phyloP scores from a whole-genome alignment of 2,329 filamentous ascomycete species.

The Pestalotiopsis sp. region DNA sequence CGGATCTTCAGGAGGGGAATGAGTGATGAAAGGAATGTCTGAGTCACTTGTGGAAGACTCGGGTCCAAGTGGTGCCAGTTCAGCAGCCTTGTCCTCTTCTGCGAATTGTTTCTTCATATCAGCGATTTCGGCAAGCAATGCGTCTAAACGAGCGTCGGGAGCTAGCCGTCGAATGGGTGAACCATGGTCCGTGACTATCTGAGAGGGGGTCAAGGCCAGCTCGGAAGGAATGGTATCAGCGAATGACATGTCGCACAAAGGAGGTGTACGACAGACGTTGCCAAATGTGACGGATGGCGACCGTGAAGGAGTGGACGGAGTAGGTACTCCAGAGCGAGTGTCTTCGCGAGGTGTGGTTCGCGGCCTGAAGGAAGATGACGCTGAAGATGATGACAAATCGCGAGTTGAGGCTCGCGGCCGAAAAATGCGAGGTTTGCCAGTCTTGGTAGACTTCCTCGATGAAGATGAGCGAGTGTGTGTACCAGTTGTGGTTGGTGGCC shows the following conservation, averaged over 20 bases:
- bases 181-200: neutral
- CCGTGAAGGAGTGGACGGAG: neutral
- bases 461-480: neutral
- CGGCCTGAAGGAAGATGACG: neutral
- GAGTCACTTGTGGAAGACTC: neutral
- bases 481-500: neutral
- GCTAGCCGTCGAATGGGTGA: neutral
- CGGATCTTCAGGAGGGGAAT: too few species aligned
- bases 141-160: neutral
- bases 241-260: slow-evolving; percentile 5
- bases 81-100: neutral
- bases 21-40: neutral
- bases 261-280: slow-evolving; percentile 6
- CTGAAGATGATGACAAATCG: too few species aligned
- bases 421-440: too few species aligned
- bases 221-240: neutral
- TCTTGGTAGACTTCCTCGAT: neutral
- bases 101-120: neutral
- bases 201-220: neutral
- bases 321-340: neutral
- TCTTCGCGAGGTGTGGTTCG: neutral
- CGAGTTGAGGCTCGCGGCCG: too few species aligned
- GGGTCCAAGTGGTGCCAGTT: neutral
- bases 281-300: slow-evolving; percentile 1
- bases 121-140: neutral